Evolutionary conservation across 2,329 filamentous ascomycete genomes (phyloP).

Genomic region (Hypoxylon sp.): DNA sequence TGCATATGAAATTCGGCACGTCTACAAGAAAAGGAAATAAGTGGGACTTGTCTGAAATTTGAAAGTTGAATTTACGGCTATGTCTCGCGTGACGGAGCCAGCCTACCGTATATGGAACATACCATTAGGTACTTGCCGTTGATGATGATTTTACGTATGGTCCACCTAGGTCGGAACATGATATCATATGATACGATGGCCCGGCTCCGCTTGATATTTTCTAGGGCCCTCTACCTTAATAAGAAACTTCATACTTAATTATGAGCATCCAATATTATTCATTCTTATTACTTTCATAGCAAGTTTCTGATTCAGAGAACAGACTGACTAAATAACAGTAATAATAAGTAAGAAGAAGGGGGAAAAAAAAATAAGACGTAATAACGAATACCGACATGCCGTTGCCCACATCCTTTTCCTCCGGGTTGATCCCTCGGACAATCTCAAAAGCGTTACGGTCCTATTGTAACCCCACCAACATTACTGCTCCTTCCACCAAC

Average conservation of each 20-base stretch:
- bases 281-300: not conserved
- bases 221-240: constrained; percentile 10
- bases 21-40: constrained; percentile 16
- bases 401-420: constrained; percentile 36
- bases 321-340: constrained; percentile 4
- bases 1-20: constrained; percentile 14
- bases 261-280: not conserved
- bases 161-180: constrained; percentile 29
- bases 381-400: constrained; percentile 32
- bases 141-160: constrained; percentile 10
- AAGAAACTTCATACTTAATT: constrained; percentile 22
- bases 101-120: constrained; percentile 4
- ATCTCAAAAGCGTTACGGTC: constrained; percentile 42
- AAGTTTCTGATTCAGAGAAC: not conserved
- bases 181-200: constrained; percentile 45
- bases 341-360: constrained; percentile 10
- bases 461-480: constrained; percentile 43
- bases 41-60: constrained; percentile 8
- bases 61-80: constrained; percentile 19
- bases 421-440: constrained; percentile 45
- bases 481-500: constrained; percentile 5
- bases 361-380: constrained; percentile 3
- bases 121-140: constrained; percentile 10
- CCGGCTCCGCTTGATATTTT: constrained; percentile 16
- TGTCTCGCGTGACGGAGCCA: constrained; percentile 31